Conservation (phyloP, 1,284 basidiomycete species). For the Moniliophthora roreri region DNA sequence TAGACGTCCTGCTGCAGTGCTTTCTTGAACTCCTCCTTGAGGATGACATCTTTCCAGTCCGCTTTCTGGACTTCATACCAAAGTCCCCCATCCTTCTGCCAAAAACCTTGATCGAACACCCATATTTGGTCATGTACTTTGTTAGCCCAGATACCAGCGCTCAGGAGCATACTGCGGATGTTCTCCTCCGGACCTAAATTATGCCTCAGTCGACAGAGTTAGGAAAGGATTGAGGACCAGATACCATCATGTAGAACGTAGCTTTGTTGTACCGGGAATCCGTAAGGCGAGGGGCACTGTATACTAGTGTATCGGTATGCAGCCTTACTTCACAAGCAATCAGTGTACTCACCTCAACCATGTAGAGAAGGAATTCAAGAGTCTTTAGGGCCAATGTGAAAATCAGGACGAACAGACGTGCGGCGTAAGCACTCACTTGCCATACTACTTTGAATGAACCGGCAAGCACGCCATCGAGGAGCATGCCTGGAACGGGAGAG, state of each 20-base stretch:
- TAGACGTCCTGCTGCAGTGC: constrained; percentile 69
- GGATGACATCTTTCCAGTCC: constrained; percentile 73
- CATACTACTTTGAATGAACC: constrained; percentile 58
- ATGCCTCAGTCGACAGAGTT: background rate
- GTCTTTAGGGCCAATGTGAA: constrained; percentile 21
- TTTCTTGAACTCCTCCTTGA: constrained; percentile 71
- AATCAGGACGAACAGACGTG: background rate
- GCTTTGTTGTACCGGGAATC: constrained; percentile 32
- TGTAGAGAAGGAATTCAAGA: constrained; percentile 41
- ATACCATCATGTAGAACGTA: constrained; percentile 59
- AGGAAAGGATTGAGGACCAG: background rate
- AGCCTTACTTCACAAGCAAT: background rate
- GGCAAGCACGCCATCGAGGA: constrained; percentile 51
- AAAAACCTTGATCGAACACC: constrained; percentile 71
- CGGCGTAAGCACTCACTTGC: constrained; percentile 40
- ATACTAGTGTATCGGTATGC: constrained; percentile 1
- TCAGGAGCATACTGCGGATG: constrained; percentile 53
- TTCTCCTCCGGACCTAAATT: constrained; percentile 48
- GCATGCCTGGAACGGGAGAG: constrained; percentile 47
- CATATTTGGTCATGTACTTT: constrained; percentile 68
- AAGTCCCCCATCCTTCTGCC: constrained; percentile 62
- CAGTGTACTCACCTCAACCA: constrained; percentile 35
- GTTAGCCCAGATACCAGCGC: constrained; percentile 49
- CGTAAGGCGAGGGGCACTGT: constrained; percentile 45
- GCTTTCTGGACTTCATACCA: constrained; percentile 75